A percentile compares a stretch with the other conserved stretches of the same genome.
Conservation (phyloP, 108 stramenopile genomes). For the Nitzschia sp. region DNA sequence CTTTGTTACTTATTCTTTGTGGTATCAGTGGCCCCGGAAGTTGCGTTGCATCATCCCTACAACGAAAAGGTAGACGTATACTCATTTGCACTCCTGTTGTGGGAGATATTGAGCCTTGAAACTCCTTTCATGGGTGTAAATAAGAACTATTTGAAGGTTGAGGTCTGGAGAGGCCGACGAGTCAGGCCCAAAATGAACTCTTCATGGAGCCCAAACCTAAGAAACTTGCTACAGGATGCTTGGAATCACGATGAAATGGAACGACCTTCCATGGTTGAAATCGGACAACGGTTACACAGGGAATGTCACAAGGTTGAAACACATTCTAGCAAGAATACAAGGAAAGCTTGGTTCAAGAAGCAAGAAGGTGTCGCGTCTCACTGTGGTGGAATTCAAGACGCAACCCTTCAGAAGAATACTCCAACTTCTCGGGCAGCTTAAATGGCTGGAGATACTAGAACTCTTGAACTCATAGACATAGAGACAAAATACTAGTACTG, state of each 20-base stretch:
- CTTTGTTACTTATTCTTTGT: neutral
- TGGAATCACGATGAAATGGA: neutral
- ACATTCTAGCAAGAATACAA: too few species aligned
- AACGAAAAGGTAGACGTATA: conserved; percentile 61
- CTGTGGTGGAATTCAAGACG: too few species aligned
- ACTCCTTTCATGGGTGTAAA: conserved; percentile 7
- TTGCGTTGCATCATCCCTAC: conserved; percentile 58
- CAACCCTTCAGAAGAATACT: too few species aligned
- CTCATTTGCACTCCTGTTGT: conserved; percentile 63
- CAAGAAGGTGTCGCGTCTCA: too few species aligned
- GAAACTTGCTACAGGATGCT: neutral
- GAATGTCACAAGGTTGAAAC: too few species aligned
- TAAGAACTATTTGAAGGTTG: neutral
- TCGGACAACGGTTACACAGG: neutral
- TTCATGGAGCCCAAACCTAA: neutral
- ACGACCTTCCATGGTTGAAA: conserved; percentile 3
- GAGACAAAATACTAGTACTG: too few species aligned
- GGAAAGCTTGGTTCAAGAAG: too few species aligned
- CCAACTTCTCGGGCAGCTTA: too few species aligned
- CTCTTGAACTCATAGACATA: too few species aligned
- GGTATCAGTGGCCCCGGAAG: conserved; percentile 37
- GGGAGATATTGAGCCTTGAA: conserved; percentile 43
- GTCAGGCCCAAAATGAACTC: too few species aligned
- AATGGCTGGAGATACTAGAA: too few species aligned
- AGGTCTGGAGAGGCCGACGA: neutral